Percentiles rank a stretch among this genome's conserved stretches.
phyloP scores from a whole-genome alignment of 108 stramenopile genomes.

The Conticribra guillardii region DNA sequence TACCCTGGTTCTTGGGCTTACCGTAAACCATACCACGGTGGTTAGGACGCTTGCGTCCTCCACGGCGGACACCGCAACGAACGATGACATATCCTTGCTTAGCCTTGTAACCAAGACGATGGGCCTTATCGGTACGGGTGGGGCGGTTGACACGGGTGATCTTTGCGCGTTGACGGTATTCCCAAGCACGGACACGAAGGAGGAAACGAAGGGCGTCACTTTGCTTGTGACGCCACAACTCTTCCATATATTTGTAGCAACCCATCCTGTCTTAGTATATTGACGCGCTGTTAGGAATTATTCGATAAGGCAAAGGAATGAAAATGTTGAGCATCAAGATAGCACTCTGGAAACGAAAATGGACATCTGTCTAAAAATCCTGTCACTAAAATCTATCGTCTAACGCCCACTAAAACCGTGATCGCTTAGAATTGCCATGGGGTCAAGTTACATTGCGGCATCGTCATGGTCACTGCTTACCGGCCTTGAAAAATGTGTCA shows the following conservation, averaged over 20 bases:
- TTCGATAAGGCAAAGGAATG: background rate
- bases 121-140: slow-evolving; percentile 99
- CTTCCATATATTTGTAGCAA: slow-evolving; percentile 99
- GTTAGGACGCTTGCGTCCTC: slow-evolving; percentile 99
- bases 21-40: slow-evolving; percentile 99
- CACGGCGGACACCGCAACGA: slow-evolving; percentile 99
- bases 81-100: slow-evolving; percentile 99
- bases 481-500: slow-evolving; percentile 41
- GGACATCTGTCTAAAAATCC: too few species aligned
- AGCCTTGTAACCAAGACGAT: slow-evolving; percentile 99
- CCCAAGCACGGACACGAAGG: slow-evolving; percentile 99
- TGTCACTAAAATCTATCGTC: too few species aligned
- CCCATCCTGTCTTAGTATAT: slow-evolving; percentile 80
- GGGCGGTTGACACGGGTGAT: slow-evolving; percentile 92
- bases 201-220: slow-evolving; percentile 99
- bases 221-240: slow-evolving; percentile 99
- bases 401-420: too few species aligned
- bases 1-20: slow-evolving; percentile 99
- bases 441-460: background rate
- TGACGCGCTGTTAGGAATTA: background rate
- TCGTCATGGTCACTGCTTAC: background rate
- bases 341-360: too few species aligned
- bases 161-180: slow-evolving; percentile 99
- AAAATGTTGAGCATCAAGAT: too few species aligned
- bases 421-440: too few species aligned